phyloP scores from a whole-genome alignment of 176 grass and related monocot genomes.

The Oryza coarctata region DNA sequence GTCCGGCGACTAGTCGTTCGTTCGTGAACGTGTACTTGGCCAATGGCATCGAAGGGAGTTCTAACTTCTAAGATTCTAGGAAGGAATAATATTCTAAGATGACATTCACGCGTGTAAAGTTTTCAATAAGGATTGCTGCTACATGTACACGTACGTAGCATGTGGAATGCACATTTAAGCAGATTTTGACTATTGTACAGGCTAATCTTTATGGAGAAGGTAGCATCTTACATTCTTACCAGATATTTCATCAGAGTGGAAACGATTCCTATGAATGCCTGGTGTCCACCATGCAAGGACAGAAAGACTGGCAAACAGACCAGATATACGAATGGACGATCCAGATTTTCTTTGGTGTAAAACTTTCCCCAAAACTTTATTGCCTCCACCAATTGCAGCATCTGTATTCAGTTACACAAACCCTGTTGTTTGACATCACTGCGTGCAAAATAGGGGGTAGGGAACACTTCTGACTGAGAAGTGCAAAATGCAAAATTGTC shows the following conservation, averaged over 20 bases:
- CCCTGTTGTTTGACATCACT: conserved; percentile 3
- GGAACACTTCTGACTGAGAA: neutral
- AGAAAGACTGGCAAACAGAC: neutral
- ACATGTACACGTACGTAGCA: neutral
- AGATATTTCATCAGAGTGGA: no score
- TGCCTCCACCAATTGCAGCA: conserved; percentile 27
- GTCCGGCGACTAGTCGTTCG: no score
- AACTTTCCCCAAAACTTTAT: conserved; percentile 13
- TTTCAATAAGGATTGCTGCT: no score
- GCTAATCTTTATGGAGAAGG: neutral
- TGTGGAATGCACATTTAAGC: neutral
- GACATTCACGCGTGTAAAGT: no score
- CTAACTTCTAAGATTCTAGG: no score
- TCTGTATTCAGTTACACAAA: neutral
- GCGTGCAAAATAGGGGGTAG: neutral
- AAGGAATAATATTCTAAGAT: no score
- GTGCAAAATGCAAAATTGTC: neutral
- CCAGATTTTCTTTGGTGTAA: neutral
- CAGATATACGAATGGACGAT: neutral
- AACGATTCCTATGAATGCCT: neutral
- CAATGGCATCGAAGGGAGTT: no score
- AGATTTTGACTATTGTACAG: neutral
- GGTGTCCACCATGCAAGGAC: no score
- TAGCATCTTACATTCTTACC: no score
- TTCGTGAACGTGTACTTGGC: no score